Evolutionary conservation across 495 filamentous ascomycete genomes (phyloP), one percentile per base, ranked within the genome.

Genomic region (Lepidopterella palustris): DNA sequence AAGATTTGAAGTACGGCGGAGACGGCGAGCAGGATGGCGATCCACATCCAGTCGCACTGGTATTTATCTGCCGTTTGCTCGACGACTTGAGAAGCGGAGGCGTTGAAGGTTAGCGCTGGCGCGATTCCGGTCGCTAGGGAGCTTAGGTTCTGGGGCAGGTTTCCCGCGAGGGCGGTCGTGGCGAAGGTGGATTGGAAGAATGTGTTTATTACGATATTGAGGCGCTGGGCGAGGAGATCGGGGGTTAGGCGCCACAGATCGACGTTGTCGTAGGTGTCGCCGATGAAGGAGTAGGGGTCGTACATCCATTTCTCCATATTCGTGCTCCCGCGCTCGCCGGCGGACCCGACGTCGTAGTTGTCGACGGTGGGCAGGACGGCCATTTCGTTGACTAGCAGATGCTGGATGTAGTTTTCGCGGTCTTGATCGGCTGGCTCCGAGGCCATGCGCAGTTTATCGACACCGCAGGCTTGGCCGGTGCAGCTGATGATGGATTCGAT

Each of bases 121-220:
- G n/a, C n/a, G n/a, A n/a, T n/a, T n/a, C 63, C 10, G 60, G 66
- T 45, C 66, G 60, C 23, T 69, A 69, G 9, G 55, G 27, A 1
- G 66, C 60, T n/a, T 5, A 68, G 45, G 32, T 68, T 60, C 18
- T 23, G 23, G 3, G 59, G 45, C n/a, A 63, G 47, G 21, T 42
- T 32, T 9, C 60, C 62, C 18, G 48, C 31, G 32, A 61, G 63
- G 5, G 28, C 60, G 21, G 29, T 57, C 26, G 67, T 57, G 18
- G 42, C 35, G 3, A 59, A 23, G 20, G 29, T 58, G 4, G 62
- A 5, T 42, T 69, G 63, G 39, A 56, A 69, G 53, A 53, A 69
- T 1, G 63, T 66, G 42, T 69, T 69, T 11, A 61, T 13, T 1
- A 67, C 5, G 15, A 67, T 20, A 21, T 55, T 57, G 2, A 69